Evolutionary conservation across 2,329 filamentous ascomycete genomes (phyloP).

Genomic region (Coleophoma eucalyptorum): DNA sequence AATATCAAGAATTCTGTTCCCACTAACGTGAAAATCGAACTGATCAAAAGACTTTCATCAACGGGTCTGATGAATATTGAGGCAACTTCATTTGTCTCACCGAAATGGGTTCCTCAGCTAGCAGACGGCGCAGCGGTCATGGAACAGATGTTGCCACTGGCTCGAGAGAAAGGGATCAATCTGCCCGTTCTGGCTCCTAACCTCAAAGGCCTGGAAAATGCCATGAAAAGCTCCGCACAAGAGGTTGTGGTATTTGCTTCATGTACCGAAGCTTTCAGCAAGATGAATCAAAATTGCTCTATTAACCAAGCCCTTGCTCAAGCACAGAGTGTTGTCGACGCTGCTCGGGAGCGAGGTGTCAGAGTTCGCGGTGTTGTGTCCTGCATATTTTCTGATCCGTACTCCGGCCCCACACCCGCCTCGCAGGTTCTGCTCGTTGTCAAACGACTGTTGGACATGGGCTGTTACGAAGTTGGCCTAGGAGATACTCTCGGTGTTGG

Average conservation of each 20-base stretch:
- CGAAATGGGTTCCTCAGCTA: conserved; percentile 66
- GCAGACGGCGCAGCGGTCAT: conserved; percentile 49
- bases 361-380: conserved; percentile 45
- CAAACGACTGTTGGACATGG: conserved; percentile 50
- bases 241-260: conserved; percentile 51
- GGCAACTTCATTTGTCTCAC: conserved; percentile 63
- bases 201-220: conserved; percentile 46
- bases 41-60: conserved; percentile 51
- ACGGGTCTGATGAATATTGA: conserved; percentile 61
- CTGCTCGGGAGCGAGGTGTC: conserved; percentile 37
- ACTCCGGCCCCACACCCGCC: conserved; percentile 26
- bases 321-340: conserved; percentile 42
- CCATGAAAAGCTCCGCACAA: conserved; percentile 12
- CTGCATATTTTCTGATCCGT: conserved; percentile 52
- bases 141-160: background rate
- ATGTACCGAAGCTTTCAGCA: conserved; percentile 54
- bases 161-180: background rate
- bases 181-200: conserved; percentile 45
- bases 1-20: conserved; percentile 60
- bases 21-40: conserved; percentile 56
- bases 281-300: conserved; percentile 55
- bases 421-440: conserved; percentile 31
- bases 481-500: conserved; percentile 65
- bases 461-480: conserved; percentile 63
- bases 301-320: conserved; percentile 50